Conservation (phyloP, 164 flowering plant genomes). For the Hamamelis virginiana region DNA sequence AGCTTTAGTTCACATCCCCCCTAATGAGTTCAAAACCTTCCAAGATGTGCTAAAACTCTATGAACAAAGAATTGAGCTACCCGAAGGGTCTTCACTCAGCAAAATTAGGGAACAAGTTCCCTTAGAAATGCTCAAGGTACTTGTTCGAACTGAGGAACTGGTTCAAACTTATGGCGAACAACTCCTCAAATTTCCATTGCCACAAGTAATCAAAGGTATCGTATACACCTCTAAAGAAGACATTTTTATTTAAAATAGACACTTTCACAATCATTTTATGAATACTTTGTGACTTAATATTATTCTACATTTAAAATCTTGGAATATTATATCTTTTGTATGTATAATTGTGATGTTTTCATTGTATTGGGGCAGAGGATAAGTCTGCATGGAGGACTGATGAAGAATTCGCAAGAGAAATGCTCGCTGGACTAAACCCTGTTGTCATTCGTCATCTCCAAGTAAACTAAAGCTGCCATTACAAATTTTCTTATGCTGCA, state of each 20-base stretch:
- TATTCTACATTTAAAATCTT: no score
- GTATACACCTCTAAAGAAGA: neutral
- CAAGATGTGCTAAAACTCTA: constrained; percentile 47
- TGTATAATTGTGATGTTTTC: neutral
- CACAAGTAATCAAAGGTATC: constrained; percentile 72
- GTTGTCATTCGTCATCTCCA: constrained; percentile 46
- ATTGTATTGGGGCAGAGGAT: constrained; percentile 37
- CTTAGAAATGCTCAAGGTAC: constrained; percentile 42
- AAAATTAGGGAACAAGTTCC: constrained; percentile 41
- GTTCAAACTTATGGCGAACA: constrained; percentile 44
- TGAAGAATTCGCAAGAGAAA: constrained; percentile 80
- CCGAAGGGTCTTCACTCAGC: constrained; percentile 24
- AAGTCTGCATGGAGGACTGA: constrained; percentile 81
- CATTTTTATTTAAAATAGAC: neutral
- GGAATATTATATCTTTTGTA: no score
- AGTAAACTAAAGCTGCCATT: constrained; percentile 29
- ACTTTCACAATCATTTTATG: no score
- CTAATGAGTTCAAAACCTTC: constrained; percentile 47
- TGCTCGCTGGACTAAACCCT: constrained; percentile 84
- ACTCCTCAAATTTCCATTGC: constrained; percentile 54
- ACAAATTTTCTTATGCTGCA: neutral
- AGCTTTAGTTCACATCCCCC: constrained; percentile 40
- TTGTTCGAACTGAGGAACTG: constrained; percentile 50
- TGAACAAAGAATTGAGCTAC: constrained; percentile 39
- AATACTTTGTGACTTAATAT: no score